A percentile compares a stretch with the other conserved stretches of the same genome.
phyloP scores from a whole-genome alignment of 2,329 filamentous ascomycete species.

The Sporothrix mexicana region DNA sequence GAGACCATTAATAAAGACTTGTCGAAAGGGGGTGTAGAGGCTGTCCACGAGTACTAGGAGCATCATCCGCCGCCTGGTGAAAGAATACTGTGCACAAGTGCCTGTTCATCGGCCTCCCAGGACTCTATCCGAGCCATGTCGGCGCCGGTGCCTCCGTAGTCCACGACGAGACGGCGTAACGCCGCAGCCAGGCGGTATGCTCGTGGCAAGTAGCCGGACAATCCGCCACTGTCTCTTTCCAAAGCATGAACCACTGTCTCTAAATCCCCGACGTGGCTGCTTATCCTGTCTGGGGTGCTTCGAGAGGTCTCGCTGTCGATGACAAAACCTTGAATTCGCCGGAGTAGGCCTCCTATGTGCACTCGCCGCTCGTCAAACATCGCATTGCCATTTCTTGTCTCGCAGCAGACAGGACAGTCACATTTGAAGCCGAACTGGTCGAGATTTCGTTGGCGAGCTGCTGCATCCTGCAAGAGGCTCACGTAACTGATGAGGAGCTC shows the following conservation, averaged over 20 bases:
- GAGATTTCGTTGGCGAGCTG: slow-evolving; percentile 1
- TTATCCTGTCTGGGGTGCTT: no score
- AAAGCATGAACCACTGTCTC: background rate
- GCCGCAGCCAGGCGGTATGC: background rate
- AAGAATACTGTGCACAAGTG: background rate
- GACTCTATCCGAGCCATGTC: background rate
- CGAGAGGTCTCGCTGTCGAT: background rate
- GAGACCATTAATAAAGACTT: background rate
- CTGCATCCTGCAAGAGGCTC: slow-evolving; percentile 9
- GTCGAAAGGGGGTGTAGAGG: no score
- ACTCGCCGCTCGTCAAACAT: background rate
- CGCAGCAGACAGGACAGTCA: background rate
- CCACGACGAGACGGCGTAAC: background rate
- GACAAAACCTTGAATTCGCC: background rate
- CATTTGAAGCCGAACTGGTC: slow-evolving; percentile 13
- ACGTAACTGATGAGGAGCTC: slow-evolving; percentile 18
- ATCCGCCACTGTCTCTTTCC: background rate
- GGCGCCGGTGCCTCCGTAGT: background rate
- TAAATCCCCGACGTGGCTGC: background rate
- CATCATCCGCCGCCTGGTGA: background rate
- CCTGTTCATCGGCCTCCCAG: background rate
- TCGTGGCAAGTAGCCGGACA: background rate
- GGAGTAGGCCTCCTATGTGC: background rate
- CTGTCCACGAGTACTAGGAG: background rate
- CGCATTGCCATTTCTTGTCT: background rate